Base-by-base conservation (phyloP, 805 yeast genomes). In the Limtongia smithiae region DNA sequence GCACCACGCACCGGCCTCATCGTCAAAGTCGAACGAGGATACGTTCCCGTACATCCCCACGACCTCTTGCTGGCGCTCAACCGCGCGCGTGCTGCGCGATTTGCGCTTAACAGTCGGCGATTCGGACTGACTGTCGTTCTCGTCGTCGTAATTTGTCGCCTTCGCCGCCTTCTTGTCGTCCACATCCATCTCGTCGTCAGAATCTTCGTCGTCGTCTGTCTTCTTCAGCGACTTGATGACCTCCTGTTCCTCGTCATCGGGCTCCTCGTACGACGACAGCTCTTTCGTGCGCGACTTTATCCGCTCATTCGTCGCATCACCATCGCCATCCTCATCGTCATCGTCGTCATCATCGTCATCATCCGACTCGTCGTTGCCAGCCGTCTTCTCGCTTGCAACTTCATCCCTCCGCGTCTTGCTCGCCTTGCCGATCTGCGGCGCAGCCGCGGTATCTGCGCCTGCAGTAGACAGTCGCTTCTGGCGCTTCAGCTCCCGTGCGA, bases 221-320 rank as follows among this genome's bases (percentile, higher is more conserved):
- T 81, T 88, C 50, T 84, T 91, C 43, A 85, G 95, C 62, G 77
- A 77, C 69, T 82, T 82, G 90, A 87, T 85, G 44, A 86, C 85
- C 66, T 88, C 97, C 53, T 86, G 73, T 65, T 90, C 97, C 27
- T 88, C 97, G 55, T 90, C 97, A 69, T 90, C 97, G 30, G 96
- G 96, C 14, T 81, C 95, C 57, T 90, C 97, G 61, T 88, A 88
- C 1, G 96, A 88, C 34, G 85, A 91, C 15, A 95, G 82, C 70
- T 90, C 95, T 61, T 88, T 87, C 33, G 81, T 74, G 59, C 82
- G 83, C 45, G 76, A 70, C 57, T 73, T 77, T 51, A 76, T 69
- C 62, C 76, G 80, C 53, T 79, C 87, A 55, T 81, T 83, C 39
- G 75, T 76, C 43, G 75, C 81, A 47, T 78, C 81, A 46, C 76